Base-by-base conservation (phyloP, 2,329 filamentous ascomycete species). In the Dothistroma pini region DNA sequence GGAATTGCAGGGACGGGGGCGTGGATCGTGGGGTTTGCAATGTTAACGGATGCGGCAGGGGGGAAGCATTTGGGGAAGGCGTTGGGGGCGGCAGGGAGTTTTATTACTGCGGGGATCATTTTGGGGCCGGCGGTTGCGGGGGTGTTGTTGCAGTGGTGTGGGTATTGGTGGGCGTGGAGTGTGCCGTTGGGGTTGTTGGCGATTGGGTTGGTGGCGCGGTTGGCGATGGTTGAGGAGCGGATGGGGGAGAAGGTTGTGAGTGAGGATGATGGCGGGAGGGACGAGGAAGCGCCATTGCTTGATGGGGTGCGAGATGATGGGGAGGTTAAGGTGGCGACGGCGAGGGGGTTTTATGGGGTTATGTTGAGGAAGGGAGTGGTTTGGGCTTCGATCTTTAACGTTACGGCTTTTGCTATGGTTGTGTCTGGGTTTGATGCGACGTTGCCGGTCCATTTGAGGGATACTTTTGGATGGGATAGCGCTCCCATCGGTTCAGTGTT, bases 131-230 rank as follows among this genome's bases (percentile, higher is more conserved):
- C 63, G 2, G 54, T 63, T 1, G 25, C 54, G 5, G 64, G 64
- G 7, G 52, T 49, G 16, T 16, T 65, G 19, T 25, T 66, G 32
- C 54, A 66, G 19, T 63, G 60, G 60, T 34, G 61, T 5, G 63
- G 64, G 16, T 66, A 66, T n/a, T 66, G 64, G 64, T 29, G 52
- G 16, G 63, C 64, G 16, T 66, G 64, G 64, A 38, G 58, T 4
- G 57, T 65, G 4, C 63, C 64, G n/a, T 54, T 64, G 12, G 54
- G 48, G 11, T 56, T 66, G 12, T 54, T 66, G 5, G 57, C 49
- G 4, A 57, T 66, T 14, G 58, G 57, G 44, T 57, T 64, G 9
- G 52, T 66, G 1, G 63, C 64, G 19, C 60, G 64, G 44, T 49
- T 65, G 48, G 52, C 58, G 4, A 63, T 66, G 57, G 35, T 58